A percentile compares a stretch with the other conserved stretches of the same genome.
Conservation (phyloP, 208 protist genomes). For the Trichomonas gallinae region DNA sequence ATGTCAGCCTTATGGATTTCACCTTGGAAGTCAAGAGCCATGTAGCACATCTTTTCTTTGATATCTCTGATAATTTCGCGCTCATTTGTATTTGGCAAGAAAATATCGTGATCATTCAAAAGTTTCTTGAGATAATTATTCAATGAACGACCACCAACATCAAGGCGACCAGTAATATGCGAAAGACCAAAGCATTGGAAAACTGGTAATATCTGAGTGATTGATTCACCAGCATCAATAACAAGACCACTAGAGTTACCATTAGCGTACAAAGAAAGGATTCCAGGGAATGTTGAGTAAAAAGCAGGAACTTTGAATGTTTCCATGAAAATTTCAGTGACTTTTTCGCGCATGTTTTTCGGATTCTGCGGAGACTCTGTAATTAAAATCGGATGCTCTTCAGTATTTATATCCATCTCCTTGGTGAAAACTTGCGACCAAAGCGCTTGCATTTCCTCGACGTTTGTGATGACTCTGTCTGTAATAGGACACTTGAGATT, state of each 20-base stretch:
- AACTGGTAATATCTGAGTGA: constrained; percentile 83
- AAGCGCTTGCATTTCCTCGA: constrained; percentile 87
- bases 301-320: constrained; percentile 57
- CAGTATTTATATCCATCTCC: constrained; percentile 77
- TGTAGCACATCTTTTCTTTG: constrained; percentile 56
- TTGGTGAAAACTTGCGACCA: constrained; percentile 83
- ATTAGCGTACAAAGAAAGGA: constrained; percentile 67
- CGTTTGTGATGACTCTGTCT: constrained; percentile 80
- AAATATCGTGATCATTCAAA: constrained; percentile 43
- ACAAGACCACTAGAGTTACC: constrained; percentile 64
- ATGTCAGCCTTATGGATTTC: constrained; percentile 33
- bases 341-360: constrained; percentile 62
- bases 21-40: constrained; percentile 52
- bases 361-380: constrained; percentile 62
- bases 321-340: constrained; percentile 65
- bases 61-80: constrained; percentile 56
- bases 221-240: constrained; percentile 78
- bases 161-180: constrained; percentile 42
- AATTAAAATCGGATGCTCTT: constrained; percentile 80
- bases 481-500: constrained; percentile 65
- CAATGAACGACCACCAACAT: constrained; percentile 53
- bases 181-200: constrained; percentile 57
- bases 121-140: constrained; percentile 49
- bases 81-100: constrained; percentile 44
- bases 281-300: constrained; percentile 66